A percentile compares a stretch with the other conserved stretches of the same genome.
Conservation (phyloP, 495 filamentous ascomycete species). For the Xylaria nigripes region DNA sequence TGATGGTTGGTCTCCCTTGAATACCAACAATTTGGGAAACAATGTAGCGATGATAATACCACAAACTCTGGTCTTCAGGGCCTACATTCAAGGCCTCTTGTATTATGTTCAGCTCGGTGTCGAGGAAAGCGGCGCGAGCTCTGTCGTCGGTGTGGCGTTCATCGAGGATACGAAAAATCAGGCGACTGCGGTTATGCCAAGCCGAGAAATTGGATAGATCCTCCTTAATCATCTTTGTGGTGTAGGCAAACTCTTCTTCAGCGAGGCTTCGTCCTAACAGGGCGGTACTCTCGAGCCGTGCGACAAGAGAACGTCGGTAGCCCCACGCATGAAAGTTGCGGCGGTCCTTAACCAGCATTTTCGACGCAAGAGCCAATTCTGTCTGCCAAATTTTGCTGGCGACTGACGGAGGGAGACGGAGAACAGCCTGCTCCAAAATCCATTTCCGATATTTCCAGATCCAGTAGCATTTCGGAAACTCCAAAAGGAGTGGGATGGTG, state of each 20-base stretch:
- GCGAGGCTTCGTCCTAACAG: constrained; percentile 52
- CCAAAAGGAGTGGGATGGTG: constrained; percentile 70
- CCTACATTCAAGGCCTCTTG: constrained; percentile 72
- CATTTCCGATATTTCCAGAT: constrained; percentile 97
- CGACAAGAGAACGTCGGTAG: constrained; percentile 71
- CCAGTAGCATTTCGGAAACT: constrained; percentile 98
- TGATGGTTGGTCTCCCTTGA: constrained; percentile 45
- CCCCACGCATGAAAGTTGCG: constrained; percentile 98
- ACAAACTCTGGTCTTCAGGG: constrained; percentile 84
- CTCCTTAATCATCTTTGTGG: constrained; percentile 70
- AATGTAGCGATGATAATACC: constrained; percentile 74
- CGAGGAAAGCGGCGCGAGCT: constrained; percentile 58
- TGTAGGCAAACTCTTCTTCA: constrained; percentile 80
- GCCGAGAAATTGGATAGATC: constrained; percentile 94
- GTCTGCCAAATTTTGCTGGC: constrained; percentile 66
- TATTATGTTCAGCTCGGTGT: constrained; percentile 68
- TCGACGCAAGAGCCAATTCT: constrained; percentile 70
- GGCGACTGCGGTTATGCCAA: constrained; percentile 82
- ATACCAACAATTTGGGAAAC: constrained; percentile 50
- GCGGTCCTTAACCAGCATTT: constrained; percentile 78
- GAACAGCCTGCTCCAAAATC: constrained; percentile 65
- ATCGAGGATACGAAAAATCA: constrained; percentile 67
- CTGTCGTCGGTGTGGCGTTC: constrained; percentile 55
- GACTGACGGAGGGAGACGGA: constrained; percentile 44
- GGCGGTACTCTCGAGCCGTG: constrained; percentile 52